Conservation (phyloP, 352 stramenopile genomes). For the Phytopythium mirpurense region DNA sequence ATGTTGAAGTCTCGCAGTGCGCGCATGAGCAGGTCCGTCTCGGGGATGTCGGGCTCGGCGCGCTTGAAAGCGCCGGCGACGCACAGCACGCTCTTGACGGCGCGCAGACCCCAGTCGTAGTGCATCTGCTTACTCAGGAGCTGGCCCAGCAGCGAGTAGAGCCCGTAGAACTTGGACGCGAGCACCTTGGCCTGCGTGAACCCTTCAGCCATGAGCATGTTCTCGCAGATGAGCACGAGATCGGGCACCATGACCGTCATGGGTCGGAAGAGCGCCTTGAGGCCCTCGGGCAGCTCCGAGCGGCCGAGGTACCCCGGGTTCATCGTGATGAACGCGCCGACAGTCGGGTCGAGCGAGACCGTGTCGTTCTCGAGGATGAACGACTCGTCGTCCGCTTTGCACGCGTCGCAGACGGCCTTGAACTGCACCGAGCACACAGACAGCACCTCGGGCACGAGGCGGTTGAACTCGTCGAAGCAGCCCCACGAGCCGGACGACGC, state of each 20-base stretch:
- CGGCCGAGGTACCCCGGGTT: constrained; percentile 95
- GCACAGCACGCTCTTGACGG: constrained; percentile 93
- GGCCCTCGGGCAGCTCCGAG: constrained; percentile 91
- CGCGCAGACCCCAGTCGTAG: constrained; percentile 94
- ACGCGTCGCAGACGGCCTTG: constrained; percentile 94
- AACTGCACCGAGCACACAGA: constrained; percentile 95
- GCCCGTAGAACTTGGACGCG: constrained; percentile 94
- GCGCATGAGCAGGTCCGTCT: constrained; percentile 94
- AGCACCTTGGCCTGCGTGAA: constrained; percentile 94
- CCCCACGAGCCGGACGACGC: constrained; percentile 93
- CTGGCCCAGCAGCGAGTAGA: constrained; percentile 93
- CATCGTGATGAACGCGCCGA: constrained; percentile 97
- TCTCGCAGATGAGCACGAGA: constrained; percentile 95
- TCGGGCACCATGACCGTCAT: constrained; percentile 97
- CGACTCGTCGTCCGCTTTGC: constrained; percentile 89
- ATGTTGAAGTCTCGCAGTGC: constrained; percentile 97
- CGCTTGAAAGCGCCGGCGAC: constrained; percentile 94
- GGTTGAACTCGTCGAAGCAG: constrained; percentile 97
- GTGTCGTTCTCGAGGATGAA: constrained; percentile 95
- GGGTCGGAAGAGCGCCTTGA: constrained; percentile 94
- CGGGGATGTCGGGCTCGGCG: constrained; percentile 89
- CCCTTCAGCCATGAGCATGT: constrained; percentile 96
- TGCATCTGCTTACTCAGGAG: constrained; percentile 94
- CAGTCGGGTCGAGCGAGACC: constrained; percentile 88
- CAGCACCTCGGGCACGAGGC: constrained; percentile 92